Evolutionary conservation across 106 monocot genomes (phyloP).

Genomic region (Acanthochlamys bracteata): DNA sequence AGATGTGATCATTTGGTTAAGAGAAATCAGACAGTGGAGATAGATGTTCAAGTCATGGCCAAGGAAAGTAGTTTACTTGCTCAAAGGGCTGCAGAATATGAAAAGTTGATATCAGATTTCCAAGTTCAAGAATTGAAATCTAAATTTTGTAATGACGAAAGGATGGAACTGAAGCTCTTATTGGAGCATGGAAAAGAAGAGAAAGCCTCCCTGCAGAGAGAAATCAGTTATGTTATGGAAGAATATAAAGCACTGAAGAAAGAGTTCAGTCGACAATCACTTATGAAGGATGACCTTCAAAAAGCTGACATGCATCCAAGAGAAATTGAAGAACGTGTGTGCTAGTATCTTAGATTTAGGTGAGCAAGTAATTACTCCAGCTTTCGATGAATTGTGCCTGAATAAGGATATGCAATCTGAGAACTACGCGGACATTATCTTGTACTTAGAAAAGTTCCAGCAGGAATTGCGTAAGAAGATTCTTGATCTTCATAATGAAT

Average conservation of each 20-base stretch:
- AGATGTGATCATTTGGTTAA: slow-evolving; percentile 49
- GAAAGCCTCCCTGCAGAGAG: slow-evolving; percentile 30
- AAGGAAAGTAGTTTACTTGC: slow-evolving; percentile 44
- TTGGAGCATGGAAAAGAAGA: slow-evolving; percentile 49
- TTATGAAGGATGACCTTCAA: slow-evolving; percentile 36
- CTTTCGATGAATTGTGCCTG: slow-evolving; percentile 16
- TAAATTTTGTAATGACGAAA: slow-evolving; percentile 45
- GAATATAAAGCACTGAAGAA: slow-evolving; percentile 38
- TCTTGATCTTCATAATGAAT: slow-evolving; percentile 35
- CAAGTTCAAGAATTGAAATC: slow-evolving; percentile 33
- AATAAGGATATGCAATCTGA: slow-evolving; percentile 21
- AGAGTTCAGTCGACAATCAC: slow-evolving; percentile 27
- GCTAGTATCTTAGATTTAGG: slow-evolving; percentile 20
- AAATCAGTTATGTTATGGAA: slow-evolving; percentile 22
- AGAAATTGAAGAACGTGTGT: slow-evolving; percentile 28
- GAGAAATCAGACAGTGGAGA: slow-evolving; percentile 47
- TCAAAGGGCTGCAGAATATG: slow-evolving; percentile 39
- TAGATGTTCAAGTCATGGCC: slow-evolving; percentile 35
- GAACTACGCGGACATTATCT: slow-evolving; percentile 29
- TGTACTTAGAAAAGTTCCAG: slow-evolving; percentile 37
- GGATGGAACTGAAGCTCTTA: slow-evolving; percentile 32
- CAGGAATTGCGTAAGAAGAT: slow-evolving; percentile 25
- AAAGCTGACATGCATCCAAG: slow-evolving; percentile 26
- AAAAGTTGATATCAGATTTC: slow-evolving; percentile 26
- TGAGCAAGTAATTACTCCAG: slow-evolving; percentile 18